phyloP scores from a whole-genome alignment of 371 early-diverging fungal species.

The Rhizomucor miehei region DNA sequence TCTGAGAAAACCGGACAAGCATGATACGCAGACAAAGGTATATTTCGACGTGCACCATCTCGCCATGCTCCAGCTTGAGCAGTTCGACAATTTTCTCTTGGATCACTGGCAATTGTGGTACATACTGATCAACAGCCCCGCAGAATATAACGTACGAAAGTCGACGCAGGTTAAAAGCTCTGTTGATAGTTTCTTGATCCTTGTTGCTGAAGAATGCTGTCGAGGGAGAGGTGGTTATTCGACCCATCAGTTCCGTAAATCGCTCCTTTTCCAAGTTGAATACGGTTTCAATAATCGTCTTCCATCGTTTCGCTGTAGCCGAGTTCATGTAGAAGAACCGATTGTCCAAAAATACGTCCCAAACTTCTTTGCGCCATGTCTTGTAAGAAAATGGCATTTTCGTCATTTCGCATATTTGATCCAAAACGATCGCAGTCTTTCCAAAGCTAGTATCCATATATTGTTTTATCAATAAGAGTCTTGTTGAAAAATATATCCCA shows the following conservation, averaged over 20 bases:
- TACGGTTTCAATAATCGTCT: conserved; percentile 60
- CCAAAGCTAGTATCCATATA: conserved; percentile 13
- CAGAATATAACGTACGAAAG: conserved; percentile 79
- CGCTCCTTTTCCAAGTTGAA: conserved; percentile 73
- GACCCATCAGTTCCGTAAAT: conserved; percentile 66
- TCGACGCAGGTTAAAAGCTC: conserved; percentile 70
- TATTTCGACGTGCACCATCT: conserved; percentile 78
- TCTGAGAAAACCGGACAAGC: conserved; percentile 73
- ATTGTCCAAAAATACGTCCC: conserved; percentile 76
- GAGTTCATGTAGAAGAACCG: conserved; percentile 69
- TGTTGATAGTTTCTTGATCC: conserved; percentile 73
- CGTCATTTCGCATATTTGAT: conserved; percentile 57
- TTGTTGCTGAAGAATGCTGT: conserved; percentile 78
- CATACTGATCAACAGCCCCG: conserved; percentile 76
- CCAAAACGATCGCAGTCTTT: conserved; percentile 35
- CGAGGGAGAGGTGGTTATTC: conserved; percentile 72
- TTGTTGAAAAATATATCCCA: background rate
- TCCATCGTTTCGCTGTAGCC: conserved; percentile 60
- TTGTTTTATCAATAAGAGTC: background rate
- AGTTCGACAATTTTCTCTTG: conserved; percentile 91
- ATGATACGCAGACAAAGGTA: conserved; percentile 82
- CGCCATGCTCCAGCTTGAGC: conserved; percentile 65
- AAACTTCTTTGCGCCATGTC: conserved; percentile 78
- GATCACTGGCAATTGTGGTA: conserved; percentile 74
- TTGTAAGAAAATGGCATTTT: conserved; percentile 63